A percentile compares a stretch with the other conserved stretches of the same genome.
These are phyloP conservation scores for Leptosphaerulina australis DNA, from an alignment of 2,329 filamentous ascomycete species.

Conservation along the genomic window DNA sequence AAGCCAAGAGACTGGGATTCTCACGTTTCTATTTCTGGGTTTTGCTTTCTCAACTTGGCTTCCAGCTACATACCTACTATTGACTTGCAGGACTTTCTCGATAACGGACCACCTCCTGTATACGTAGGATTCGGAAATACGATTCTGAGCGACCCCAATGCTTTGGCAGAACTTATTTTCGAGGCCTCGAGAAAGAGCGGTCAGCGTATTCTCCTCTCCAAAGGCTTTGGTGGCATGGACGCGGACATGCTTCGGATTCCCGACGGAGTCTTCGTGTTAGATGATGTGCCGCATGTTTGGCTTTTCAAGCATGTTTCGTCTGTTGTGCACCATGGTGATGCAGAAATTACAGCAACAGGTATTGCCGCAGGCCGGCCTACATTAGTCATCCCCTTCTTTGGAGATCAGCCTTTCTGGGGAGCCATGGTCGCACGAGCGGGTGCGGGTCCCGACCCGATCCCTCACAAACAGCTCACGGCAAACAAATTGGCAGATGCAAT, in stretches of 20 bases:
- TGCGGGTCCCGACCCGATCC: conserved; percentile 37
- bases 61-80: conserved; percentile 49
- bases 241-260: conserved; percentile 8
- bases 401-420: conserved; percentile 38
- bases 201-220: conserved; percentile 59
- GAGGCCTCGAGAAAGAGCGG: conserved; percentile 49
- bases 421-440: conserved; percentile 39
- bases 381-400: conserved; percentile 77
- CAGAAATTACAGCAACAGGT: conserved; percentile 83
- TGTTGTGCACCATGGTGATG: conserved; percentile 84
- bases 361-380: conserved; percentile 78
- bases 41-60: conserved; percentile 53
- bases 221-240: conserved; percentile 56
- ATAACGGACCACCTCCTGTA: conserved; percentile 57
- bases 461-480: conserved; percentile 27
- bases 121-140: conserved; percentile 66
- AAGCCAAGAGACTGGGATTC: conserved; percentile 29
- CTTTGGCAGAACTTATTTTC: conserved; percentile 54
- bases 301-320: conserved; percentile 77
- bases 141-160: conserved; percentile 58
- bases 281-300: conserved; percentile 86
- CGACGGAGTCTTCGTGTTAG: conserved; percentile 57
- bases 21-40: conserved; percentile 49
- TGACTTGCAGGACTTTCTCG: conserved; percentile 53
- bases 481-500: conserved; percentile 35